Conservation (phyloP, 2,329 filamentous ascomycete genomes). For the Cephalotrichum gorgonifer region DNA sequence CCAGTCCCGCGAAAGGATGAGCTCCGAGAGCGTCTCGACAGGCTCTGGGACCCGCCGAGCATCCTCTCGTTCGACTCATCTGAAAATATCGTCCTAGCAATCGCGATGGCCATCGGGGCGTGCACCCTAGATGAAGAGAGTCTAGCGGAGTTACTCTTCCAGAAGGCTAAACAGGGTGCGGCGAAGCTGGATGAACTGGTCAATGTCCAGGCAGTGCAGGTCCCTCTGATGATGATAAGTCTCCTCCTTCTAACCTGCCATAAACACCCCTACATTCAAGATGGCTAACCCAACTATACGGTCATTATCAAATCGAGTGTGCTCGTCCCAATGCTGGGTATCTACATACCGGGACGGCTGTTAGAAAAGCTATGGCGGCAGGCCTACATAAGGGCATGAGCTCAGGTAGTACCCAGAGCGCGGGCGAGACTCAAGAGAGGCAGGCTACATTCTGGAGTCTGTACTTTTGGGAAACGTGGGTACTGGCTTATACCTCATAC, state of each 20-base stretch:
- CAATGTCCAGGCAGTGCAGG: constrained; percentile 30
- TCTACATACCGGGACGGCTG: constrained; percentile 26
- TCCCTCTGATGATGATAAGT: constrained; percentile 33
- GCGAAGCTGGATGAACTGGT: constrained; percentile 29
- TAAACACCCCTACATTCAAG: not conserved
- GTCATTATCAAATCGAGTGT: constrained; percentile 30
- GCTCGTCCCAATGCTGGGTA: constrained; percentile 31
- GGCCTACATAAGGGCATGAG: constrained; percentile 31
- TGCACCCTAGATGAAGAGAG: constrained; percentile 25
- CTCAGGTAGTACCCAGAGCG: constrained; percentile 15
- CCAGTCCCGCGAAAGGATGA: constrained; percentile 23
- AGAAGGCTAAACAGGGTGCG: constrained; percentile 27
- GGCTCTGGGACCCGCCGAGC: constrained; percentile 20
- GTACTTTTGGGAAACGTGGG: constrained; percentile 31
- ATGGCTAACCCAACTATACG: constrained; percentile 14
- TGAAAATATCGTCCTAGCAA: constrained; percentile 23
- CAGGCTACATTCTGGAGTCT: constrained; percentile 20
- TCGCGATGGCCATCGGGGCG: constrained; percentile 25
- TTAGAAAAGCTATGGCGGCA: constrained; percentile 29
- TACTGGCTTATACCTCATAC: not conserved
- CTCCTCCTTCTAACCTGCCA: not conserved
- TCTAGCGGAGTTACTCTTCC: constrained; percentile 28
- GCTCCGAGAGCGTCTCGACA: constrained; percentile 22
- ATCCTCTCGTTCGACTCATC: constrained; percentile 21
- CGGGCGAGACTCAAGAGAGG: constrained; percentile 23